Evolutionary conservation across 1,284 basidiomycete species (phyloP).

Genomic region (Cryptococcus deneoformans): DNA sequence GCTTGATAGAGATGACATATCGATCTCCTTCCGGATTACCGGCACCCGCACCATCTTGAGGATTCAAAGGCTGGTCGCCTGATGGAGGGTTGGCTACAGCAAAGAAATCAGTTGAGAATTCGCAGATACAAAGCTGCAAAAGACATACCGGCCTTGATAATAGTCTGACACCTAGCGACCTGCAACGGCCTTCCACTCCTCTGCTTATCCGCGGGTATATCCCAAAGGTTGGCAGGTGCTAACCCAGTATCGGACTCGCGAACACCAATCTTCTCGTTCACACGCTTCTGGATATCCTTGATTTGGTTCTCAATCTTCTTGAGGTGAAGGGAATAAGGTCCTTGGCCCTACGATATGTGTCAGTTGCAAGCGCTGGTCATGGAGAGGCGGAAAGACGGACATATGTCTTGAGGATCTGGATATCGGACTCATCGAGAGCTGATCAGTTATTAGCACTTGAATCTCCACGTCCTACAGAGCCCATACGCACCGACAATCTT

Average conservation of each 20-base stretch:
- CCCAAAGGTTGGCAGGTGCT: conserved; percentile 95
- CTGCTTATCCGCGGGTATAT: conserved; percentile 74
- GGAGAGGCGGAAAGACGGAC: conserved; percentile 50
- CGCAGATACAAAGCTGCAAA: neutral
- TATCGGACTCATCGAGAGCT: conserved; percentile 97
- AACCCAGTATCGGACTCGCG: conserved; percentile 99
- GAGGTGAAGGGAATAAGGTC: conserved; percentile 85
- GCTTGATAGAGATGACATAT: conserved; percentile 99
- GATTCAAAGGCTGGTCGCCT: conserved; percentile 53
- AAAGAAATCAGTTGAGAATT: neutral
- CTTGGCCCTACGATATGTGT: conserved; percentile 72
- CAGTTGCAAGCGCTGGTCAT: conserved; percentile 2
- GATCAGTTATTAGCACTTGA: conserved; percentile 1
- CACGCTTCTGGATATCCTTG: conserved; percentile 94
- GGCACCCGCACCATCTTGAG: conserved; percentile 49
- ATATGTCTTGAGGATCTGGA: conserved; percentile 99
- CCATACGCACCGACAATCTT: conserved; percentile 74
- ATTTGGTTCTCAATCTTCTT: conserved; percentile 92
- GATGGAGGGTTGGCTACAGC: conserved; percentile 59
- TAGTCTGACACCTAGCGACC: conserved; percentile 98
- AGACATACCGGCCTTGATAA: conserved; percentile 67
- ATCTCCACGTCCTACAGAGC: neutral
- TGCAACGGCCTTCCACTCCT: conserved; percentile 90
- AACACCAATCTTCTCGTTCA: conserved; percentile 97
- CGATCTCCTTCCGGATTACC: conserved; percentile 80